These are phyloP conservation scores for Guadua angustifolia DNA, from an alignment of 176 grass and related monocot genomes.

Conservation along the genomic window DNA sequence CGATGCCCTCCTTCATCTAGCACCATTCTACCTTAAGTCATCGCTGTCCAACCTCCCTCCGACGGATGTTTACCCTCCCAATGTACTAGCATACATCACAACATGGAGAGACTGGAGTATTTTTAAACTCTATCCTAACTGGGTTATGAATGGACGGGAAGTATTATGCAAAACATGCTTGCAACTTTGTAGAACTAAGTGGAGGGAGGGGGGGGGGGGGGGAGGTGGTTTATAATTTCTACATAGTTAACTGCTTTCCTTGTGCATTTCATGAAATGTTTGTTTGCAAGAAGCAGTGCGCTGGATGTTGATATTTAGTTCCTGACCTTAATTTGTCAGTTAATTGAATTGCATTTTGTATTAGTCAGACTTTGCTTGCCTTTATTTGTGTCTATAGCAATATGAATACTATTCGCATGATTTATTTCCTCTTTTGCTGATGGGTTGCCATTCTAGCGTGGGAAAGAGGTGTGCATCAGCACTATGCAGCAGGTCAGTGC, in stretches of 20 bases:
- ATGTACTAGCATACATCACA: too few relatives aligned
- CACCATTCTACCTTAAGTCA: too few relatives aligned
- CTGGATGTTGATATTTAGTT: conserved; percentile 33
- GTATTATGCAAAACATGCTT: not conserved
- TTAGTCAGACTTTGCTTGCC: conserved; percentile 26
- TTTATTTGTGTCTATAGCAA: conserved; percentile 32
- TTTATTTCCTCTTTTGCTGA: conserved; percentile 44
- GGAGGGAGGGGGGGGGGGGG: not conserved
- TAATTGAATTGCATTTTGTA: conserved; percentile 19
- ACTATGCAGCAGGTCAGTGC: conserved; percentile 82
- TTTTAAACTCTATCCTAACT: conserved; percentile 14
- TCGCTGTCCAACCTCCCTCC: too few relatives aligned
- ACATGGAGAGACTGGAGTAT: not conserved
- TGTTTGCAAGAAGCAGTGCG: not conserved
- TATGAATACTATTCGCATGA: conserved; percentile 23
- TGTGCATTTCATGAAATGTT: conserved; percentile 8
- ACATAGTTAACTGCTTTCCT: not conserved
- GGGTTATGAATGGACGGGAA: not conserved
- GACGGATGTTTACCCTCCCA: too few relatives aligned
- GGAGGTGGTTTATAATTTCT: not conserved
- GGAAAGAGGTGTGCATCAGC: conserved; percentile 71
- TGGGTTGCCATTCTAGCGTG: conserved; percentile 66
- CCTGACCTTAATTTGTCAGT: not conserved
- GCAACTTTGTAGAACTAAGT: not conserved
- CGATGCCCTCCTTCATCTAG: too few relatives aligned